Conservation (phyloP, 208 protist genomes). For the Leptomonas pyrrhocoris region DNA sequence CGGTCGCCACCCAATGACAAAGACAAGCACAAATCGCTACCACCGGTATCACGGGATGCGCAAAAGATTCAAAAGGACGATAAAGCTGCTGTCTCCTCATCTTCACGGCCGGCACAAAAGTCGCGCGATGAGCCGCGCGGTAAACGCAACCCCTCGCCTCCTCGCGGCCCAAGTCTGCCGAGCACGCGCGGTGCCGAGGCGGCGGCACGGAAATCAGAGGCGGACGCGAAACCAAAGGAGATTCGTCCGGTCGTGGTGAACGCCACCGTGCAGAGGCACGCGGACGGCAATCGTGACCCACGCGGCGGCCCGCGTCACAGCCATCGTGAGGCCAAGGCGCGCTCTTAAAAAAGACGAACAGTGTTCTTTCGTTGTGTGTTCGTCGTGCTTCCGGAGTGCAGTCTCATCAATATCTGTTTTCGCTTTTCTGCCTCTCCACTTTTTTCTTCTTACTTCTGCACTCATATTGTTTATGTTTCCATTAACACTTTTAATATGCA, state of each 20-base stretch:
- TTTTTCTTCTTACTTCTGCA: neutral
- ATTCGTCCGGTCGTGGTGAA: neutral
- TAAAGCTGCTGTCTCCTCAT: neutral
- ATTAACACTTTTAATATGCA: too few relatives aligned
- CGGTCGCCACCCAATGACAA: neutral
- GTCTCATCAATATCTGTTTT: too few relatives aligned
- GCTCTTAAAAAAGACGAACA: neutral
- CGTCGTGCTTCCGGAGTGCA: too few relatives aligned
- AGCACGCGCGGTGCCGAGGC: neutral
- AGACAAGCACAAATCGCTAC: neutral
- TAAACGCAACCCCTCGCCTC: neutral
- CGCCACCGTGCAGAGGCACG: neutral
- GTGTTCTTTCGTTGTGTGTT: neutral
- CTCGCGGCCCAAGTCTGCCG: neutral
- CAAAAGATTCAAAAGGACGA: neutral
- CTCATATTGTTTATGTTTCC: too few relatives aligned
- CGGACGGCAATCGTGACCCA: neutral
- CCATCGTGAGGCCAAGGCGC: neutral
- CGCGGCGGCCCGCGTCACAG: neutral
- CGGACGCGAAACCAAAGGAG: neutral
- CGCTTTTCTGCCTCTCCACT: neutral
- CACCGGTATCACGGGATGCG: neutral
- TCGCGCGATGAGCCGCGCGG: slow-evolving; percentile 1
- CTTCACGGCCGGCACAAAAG: neutral
- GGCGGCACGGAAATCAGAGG: neutral